phyloP scores from a whole-genome alignment of 768 basidiomycete species.

The Mycena chlorophos region DNA sequence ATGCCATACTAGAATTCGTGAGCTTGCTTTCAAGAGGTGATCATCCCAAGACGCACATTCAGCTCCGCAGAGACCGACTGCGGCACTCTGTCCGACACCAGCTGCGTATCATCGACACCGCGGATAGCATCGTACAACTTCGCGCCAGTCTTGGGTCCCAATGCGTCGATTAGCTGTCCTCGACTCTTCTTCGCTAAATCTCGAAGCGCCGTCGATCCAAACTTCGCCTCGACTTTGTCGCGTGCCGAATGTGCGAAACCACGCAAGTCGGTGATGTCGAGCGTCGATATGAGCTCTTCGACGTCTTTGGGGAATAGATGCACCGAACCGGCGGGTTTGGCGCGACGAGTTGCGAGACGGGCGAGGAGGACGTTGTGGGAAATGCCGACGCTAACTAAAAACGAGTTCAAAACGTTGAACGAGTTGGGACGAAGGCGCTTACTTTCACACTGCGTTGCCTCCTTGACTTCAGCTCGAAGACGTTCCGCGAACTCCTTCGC shows the following conservation, averaged over 20 bases:
- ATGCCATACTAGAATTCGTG: conserved; percentile 77
- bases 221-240: conserved; percentile 78
- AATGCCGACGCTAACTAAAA: conserved; percentile 85
- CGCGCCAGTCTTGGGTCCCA: conserved; percentile 83
- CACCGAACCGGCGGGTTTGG: conserved; percentile 88
- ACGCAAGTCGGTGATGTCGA: conserved; percentile 79
- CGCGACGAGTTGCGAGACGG: conserved; percentile 84
- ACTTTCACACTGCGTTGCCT: conserved; percentile 88
- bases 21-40: not conserved
- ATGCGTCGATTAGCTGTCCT: conserved; percentile 59
- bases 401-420: not conserved
- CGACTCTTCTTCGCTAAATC: conserved; percentile 68
- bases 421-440: conserved; percentile 10
- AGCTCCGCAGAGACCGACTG: conserved; percentile 95
- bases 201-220: conserved; percentile 69
- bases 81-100: conserved; percentile 83
- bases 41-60: conserved; percentile 60
- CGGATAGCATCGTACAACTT: conserved; percentile 81
- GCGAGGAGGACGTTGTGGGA: conserved; percentile 91
- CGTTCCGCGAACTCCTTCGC: conserved; percentile 79
- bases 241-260: conserved; percentile 80
- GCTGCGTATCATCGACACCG: conserved; percentile 76
- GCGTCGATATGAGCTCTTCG: conserved; percentile 55
- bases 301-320: conserved; percentile 64
- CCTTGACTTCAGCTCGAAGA: conserved; percentile 74